Evolutionary conservation across 2,329 filamentous ascomycete species (phyloP), one percentile per base, ranked within the genome.

Genomic region (Neonectria magnoliae): DNA sequence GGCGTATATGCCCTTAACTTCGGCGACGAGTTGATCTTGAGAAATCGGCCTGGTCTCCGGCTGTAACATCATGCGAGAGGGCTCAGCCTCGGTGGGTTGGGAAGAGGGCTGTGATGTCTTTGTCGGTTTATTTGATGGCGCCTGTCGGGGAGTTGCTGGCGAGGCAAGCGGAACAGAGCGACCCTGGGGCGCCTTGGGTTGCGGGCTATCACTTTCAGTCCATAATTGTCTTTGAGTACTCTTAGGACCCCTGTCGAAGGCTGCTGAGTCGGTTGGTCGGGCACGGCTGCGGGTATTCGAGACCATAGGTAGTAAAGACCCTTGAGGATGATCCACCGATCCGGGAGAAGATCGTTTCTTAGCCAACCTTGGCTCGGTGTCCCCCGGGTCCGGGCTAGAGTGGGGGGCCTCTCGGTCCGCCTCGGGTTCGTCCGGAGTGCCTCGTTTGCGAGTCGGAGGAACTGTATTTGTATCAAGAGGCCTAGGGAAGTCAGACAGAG

Each of bases 1-100:
- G 0, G 90, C 89, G 72, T 97, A 97, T 4, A 96, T 96, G 0
- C 90, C 90, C 62, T 93, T 93, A 0, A 97, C 91, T 72, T 97
- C 93, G 0, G 89, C 88, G 0, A 93, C 88, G 0, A 97, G 83
- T 70, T 97, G 91, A 1, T 93, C 90, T 66, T 93, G 89, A 0
- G 90, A 90, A 10, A 96, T 94, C 0, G 88, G 86, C 0, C 89
- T 80, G 0, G 89, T 92, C 22, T 68, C 63, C 2, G 68, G 68
- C 18, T 70, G 60, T 4, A 42, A 53, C 50, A 68, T 45, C 68
- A 68, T 70, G 6, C 65, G 57, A 1, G 52, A 52, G 0, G 57
- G 41, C 33, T 59, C 57, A 16, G 31, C 38, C 22, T 60, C 64
- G 9, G n/a, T 18, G 2, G 31, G 6, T 7, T 93, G 90, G 0